Conservation (phyloP, 2,329 filamentous ascomycete genomes). For the Verruconis gallopava region DNA sequence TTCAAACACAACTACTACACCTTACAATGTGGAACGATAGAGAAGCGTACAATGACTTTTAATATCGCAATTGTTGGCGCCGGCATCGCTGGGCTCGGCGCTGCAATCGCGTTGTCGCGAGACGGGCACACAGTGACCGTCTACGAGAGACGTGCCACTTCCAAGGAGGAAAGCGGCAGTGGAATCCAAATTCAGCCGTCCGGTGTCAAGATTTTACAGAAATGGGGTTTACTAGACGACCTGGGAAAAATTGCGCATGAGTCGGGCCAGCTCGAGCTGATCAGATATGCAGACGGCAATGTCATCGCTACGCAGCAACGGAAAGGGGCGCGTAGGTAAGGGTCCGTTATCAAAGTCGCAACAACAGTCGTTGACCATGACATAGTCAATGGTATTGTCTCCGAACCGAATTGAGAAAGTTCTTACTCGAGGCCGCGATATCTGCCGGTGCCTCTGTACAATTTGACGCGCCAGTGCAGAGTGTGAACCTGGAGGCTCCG, state of each 20-base stretch:
- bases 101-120: conserved; percentile 19
- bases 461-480: not conserved
- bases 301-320: not conserved
- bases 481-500: conserved; percentile 4
- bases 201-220: conserved; percentile 19
- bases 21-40: too few relatives aligned
- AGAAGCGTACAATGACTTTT: not conserved
- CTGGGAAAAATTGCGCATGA: conserved; percentile 3
- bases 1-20: too few relatives aligned
- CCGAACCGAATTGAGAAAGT: conserved; percentile 4
- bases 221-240: conserved; percentile 20
- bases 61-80: conserved; percentile 20
- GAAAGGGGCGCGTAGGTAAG: not conserved
- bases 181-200: conserved; percentile 31
- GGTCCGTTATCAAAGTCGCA: not conserved
- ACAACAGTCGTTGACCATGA: not conserved
- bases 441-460: not conserved
- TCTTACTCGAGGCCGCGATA: conserved; percentile 1
- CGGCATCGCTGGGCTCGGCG: conserved; percentile 18
- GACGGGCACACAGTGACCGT: conserved; percentile 16
- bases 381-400: conserved; percentile 1
- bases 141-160: conserved; percentile 14
- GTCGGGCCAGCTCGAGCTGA: conserved; percentile 1
- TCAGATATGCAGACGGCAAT: not conserved
- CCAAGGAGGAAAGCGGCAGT: conserved; percentile 19